phyloP scores from a whole-genome alignment of 495 filamentous ascomycete species.

The Hapsidospora chrysogenum region DNA sequence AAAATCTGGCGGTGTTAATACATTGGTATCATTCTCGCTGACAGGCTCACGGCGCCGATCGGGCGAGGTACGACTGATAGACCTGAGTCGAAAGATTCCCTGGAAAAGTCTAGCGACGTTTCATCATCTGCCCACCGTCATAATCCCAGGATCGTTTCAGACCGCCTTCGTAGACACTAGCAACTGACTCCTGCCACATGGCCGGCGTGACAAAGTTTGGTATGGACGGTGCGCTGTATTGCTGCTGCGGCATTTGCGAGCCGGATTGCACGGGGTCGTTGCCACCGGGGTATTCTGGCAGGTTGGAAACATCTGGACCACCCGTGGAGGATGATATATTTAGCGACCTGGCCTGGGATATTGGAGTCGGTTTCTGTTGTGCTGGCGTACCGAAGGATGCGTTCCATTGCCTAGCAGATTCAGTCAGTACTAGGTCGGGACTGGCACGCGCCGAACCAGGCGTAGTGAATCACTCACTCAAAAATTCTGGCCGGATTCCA shows the following conservation, averaged over 20 bases:
- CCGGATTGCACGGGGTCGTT: constrained; percentile 33
- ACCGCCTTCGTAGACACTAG: constrained; percentile 68
- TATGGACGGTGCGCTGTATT: constrained; percentile 35
- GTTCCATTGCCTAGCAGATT: constrained; percentile 62
- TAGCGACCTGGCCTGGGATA: constrained; percentile 22
- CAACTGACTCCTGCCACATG: constrained; percentile 95
- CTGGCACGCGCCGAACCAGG: background rate
- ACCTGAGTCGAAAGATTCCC: too few species aligned
- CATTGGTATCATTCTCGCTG: too few species aligned
- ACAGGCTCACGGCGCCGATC: too few species aligned
- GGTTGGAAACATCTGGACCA: constrained; percentile 30
- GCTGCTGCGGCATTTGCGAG: constrained; percentile 29
- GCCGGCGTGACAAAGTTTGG: constrained; percentile 69
- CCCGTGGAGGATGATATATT: constrained; percentile 23
- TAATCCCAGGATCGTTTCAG: constrained; percentile 64
- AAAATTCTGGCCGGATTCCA: constrained; percentile 94
- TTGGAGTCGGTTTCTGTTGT: constrained; percentile 21
- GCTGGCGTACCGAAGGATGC: constrained; percentile 65
- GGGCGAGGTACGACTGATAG: too few species aligned
- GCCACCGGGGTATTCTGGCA: constrained; percentile 32
- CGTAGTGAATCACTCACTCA: constrained; percentile 39
- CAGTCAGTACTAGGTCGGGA: too few species aligned
- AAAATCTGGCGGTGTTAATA: too few species aligned
- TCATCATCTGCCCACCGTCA: constrained; percentile 9
- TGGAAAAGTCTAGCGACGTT: too few species aligned